Base-by-base conservation (phyloP, 1,284 basidiomycete genomes). In the Mycosarcoma maydis region DNA sequence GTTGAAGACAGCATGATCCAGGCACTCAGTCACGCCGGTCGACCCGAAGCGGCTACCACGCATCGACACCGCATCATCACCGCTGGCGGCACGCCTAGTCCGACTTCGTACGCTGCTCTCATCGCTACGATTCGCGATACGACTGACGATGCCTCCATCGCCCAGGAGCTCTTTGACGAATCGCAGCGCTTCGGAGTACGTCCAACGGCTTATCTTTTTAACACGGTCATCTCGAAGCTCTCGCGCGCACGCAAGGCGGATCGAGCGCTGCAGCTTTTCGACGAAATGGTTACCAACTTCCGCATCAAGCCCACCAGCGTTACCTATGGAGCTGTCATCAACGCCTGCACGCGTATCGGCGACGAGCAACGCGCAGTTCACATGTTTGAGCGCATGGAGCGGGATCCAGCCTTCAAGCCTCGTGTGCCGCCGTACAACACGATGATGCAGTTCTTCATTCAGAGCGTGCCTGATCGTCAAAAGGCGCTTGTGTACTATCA, bases 391-490 rank as follows among this genome's bases (percentile, higher is more conserved):
- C 92, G 95, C 83, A 98, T 99, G 95, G 82, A 85, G 8, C 70
- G 82, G 36, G 86, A 89, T 71, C 85, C 83, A 24, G 88, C 89
- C 72, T 98, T 94, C 86, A 90, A 86, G 83, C 89, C 94, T 8
- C 87, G 94, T 7, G 89, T 96, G 1, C 95, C 96, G 20, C 95
- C 95, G 6, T 92, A 88, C 85, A 98, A 97, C 84, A 97, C 92
- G 33, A 97, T 99, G 94, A 97, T 98, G 87, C 96, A 98, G 83
- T 87, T 95, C 80, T 96, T 92, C 84, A 90, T 91, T 43, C 89
- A 90, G 64, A 95, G 90, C 22, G 90, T 91, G 77, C 94, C 93
- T 2, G 89, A 93, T 73, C 88, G 94, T 46, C 87, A 73, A 16
- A 71, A 75, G 50, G 80, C 77, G 30, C 53, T 79, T 38, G 84